These are phyloP conservation scores for Pachysandra terminalis DNA, from an alignment of 164 flowering plant species.

Conservation along the genomic window DNA sequence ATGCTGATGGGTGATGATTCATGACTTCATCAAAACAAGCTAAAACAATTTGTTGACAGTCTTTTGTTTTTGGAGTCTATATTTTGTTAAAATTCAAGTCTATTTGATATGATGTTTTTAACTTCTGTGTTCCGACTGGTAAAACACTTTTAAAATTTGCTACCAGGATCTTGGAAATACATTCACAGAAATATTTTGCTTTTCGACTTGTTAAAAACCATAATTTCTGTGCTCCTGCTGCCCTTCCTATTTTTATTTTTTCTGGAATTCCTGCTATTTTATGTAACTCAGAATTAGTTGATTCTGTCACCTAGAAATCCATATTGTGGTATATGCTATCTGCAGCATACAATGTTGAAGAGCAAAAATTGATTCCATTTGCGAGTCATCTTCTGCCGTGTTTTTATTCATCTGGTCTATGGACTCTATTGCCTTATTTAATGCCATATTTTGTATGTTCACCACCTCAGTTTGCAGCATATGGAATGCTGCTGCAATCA, in stretches of 20 bases:
- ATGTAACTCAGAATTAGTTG: neutral
- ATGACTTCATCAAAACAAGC: neutral
- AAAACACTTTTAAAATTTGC: too few relatives aligned
- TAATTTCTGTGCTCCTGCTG: too few relatives aligned
- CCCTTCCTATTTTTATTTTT: too few relatives aligned
- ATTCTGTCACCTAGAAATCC: neutral
- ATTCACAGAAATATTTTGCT: too few relatives aligned
- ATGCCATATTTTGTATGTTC: neutral
- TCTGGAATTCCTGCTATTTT: too few relatives aligned
- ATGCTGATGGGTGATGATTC: neutral
- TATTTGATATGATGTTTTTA: too few relatives aligned
- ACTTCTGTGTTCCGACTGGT: too few relatives aligned
- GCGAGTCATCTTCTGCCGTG: neutral
- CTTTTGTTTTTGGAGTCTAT: too few relatives aligned
- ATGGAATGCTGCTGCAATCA: neutral
- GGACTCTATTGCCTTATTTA: neutral
- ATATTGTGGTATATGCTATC: too few relatives aligned
- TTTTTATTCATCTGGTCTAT: neutral
- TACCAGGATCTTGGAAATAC: too few relatives aligned
- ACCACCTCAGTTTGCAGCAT: neutral
- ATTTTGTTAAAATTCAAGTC: too few relatives aligned
- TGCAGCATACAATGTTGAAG: neutral
- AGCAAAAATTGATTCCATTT: neutral
- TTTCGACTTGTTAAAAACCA: too few relatives aligned
- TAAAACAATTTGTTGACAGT: neutral